Conservation (phyloP, 352 stramenopile species). For the Phytopythium boreale region DNA sequence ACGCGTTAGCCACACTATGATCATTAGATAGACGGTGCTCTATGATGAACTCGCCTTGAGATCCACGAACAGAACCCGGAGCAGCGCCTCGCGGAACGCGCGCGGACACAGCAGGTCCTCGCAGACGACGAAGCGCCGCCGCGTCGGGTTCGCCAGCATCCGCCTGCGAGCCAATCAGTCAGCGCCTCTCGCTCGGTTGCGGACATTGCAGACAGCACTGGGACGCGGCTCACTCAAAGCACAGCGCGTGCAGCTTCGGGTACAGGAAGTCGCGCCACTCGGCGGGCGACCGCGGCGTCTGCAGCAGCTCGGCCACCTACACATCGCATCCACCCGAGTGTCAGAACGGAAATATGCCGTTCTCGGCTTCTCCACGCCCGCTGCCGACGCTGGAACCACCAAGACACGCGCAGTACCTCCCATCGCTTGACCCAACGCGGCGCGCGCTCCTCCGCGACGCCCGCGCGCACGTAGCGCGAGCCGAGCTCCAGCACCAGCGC, state of each 20-base stretch:
- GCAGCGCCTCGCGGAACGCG: conserved; percentile 57
- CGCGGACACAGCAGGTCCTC: conserved; percentile 72
- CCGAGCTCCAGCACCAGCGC: conserved; percentile 82
- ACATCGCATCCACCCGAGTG: neutral
- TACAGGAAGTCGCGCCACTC: conserved; percentile 56
- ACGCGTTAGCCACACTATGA: neutral
- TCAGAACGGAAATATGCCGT: neutral
- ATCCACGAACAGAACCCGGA: conserved; percentile 56
- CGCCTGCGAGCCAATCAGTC: conserved; percentile 21
- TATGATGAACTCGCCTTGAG: conserved; percentile 36
- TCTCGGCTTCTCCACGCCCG: neutral
- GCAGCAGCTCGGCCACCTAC: conserved; percentile 59
- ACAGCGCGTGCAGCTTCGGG: conserved; percentile 53
- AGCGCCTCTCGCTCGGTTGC: neutral
- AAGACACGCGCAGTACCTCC: conserved; percentile 33
- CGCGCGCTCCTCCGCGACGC: conserved; percentile 71
- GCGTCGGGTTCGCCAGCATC: conserved; percentile 69
- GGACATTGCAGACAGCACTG: too few relatives aligned
- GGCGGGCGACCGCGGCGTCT: conserved; percentile 18
- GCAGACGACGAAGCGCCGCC: conserved; percentile 72
- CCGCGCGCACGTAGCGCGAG: conserved; percentile 59
- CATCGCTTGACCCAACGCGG: conserved; percentile 64
- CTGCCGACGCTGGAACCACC: neutral
- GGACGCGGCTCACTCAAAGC: conserved; percentile 59
- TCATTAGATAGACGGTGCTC: neutral